A percentile compares a stretch with the other conserved stretches of the same genome.
phyloP scores from a whole-genome alignment of 148 eudicot genomes.

The Rhododendron henanense region DNA sequence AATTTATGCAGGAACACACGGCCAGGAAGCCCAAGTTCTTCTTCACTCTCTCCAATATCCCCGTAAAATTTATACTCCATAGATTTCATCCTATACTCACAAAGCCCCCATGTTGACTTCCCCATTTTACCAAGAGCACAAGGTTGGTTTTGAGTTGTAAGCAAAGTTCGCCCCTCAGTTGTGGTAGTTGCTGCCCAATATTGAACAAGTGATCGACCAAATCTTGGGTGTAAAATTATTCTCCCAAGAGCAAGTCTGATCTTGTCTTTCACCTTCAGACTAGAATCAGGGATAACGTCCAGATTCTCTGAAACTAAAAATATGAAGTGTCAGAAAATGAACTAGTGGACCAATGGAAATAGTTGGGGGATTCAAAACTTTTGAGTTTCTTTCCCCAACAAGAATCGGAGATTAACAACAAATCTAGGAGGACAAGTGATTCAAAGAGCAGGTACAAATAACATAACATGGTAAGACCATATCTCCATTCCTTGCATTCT shows the following conservation, averaged over 20 bases:
- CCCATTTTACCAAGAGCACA: background rate
- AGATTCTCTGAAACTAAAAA: background rate
- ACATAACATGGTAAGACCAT: no score
- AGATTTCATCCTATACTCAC: background rate
- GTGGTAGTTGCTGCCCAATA: background rate
- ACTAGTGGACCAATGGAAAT: background rate
- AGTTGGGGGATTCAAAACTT: background rate
- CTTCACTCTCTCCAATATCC: background rate
- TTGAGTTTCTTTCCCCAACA: background rate
- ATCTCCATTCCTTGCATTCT: no score
- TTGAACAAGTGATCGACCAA: background rate
- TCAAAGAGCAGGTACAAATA: no score
- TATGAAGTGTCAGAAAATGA: background rate
- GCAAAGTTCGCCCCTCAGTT: background rate
- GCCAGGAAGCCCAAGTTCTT: background rate
- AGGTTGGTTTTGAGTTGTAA: conserved; percentile 1
- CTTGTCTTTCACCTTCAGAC: background rate
- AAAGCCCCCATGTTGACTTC: background rate
- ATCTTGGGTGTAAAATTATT: background rate
- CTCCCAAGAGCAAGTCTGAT: background rate
- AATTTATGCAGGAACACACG: background rate
- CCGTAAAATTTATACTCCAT: background rate
- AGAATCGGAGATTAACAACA: background rate
- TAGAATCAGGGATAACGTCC: background rate
- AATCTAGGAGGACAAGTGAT: no score